Conservation (phyloP, 345 rosid species). For the Hibiscus mutabilis region DNA sequence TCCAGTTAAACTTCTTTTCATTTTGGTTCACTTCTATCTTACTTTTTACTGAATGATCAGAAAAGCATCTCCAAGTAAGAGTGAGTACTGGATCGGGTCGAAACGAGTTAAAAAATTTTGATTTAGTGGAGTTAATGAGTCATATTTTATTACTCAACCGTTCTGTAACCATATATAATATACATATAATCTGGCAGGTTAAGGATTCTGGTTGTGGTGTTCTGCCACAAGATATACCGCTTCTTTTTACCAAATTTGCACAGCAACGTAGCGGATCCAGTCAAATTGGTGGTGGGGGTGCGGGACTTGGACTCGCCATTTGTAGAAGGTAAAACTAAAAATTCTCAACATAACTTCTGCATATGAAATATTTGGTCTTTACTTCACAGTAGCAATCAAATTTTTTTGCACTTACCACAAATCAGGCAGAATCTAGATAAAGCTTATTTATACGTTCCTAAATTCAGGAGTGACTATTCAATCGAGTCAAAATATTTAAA, state of each 20-base stretch:
- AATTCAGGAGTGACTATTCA: too few relatives aligned
- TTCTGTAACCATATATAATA: too few relatives aligned
- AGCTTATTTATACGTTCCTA: not conserved
- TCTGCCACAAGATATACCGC: constrained; percentile 61
- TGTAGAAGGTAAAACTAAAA: constrained; percentile 57
- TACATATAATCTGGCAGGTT: constrained; percentile 61
- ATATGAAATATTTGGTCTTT: not conserved
- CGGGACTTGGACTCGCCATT: constrained; percentile 91
- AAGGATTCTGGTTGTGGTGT: constrained; percentile 90
- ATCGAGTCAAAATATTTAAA: too few relatives aligned
- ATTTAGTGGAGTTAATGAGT: too few relatives aligned
- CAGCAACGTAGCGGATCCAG: constrained; percentile 46
- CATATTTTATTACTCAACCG: too few relatives aligned
- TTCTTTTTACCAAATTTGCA: constrained; percentile 59
- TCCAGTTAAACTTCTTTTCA: constrained; percentile 3
- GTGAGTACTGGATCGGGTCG: too few relatives aligned
- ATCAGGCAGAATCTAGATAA: not conserved
- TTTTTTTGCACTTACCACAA: not conserved
- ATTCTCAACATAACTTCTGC: not conserved
- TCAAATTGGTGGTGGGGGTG: constrained; percentile 39
- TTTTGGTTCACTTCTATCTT: not conserved
- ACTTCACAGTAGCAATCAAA: too few relatives aligned
- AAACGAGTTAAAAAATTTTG: too few relatives aligned
- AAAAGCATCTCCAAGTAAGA: not conserved
- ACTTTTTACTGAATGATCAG: not conserved